These are phyloP conservation scores for Fistulifera solaris DNA, from an alignment of 108 stramenopile genomes.

Conservation along the genomic window DNA sequence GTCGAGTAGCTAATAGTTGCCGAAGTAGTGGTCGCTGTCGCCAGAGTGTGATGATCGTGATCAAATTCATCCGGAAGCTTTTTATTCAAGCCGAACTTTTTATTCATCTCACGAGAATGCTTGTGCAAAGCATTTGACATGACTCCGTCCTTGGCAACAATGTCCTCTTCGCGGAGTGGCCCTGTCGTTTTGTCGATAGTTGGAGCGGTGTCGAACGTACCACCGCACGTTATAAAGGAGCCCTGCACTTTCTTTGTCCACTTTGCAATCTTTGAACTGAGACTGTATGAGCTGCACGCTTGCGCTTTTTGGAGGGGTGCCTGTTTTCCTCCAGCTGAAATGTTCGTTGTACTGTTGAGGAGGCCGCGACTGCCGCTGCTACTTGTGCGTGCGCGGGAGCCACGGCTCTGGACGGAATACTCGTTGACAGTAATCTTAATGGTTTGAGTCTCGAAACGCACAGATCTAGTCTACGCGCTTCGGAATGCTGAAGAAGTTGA, in stretches of 20 bases:
- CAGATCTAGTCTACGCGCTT: no score
- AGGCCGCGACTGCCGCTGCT: constrained; percentile 2
- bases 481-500: no score
- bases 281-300: not conserved
- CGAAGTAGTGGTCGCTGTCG: constrained; percentile 50
- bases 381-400: constrained; percentile 3
- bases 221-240: not conserved
- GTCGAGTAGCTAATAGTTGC: constrained; percentile 44
- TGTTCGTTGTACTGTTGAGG: not conserved
- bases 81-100: not conserved
- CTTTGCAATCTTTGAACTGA: not conserved
- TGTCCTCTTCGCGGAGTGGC: not conserved
- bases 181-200: not conserved
- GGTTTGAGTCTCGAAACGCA: no score
- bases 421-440: no score
- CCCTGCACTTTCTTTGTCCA: not conserved
- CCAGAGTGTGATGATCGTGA: constrained; percentile 39
- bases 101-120: not conserved
- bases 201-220: not conserved
- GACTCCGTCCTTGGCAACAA: not conserved
- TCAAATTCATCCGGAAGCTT: not conserved
- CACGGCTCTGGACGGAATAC: constrained; percentile 2
- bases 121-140: not conserved
- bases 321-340: not conserved
- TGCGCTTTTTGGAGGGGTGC: not conserved